Base-by-base conservation (phyloP, 495 filamentous ascomycete species). In the Penicillium ucsense region DNA sequence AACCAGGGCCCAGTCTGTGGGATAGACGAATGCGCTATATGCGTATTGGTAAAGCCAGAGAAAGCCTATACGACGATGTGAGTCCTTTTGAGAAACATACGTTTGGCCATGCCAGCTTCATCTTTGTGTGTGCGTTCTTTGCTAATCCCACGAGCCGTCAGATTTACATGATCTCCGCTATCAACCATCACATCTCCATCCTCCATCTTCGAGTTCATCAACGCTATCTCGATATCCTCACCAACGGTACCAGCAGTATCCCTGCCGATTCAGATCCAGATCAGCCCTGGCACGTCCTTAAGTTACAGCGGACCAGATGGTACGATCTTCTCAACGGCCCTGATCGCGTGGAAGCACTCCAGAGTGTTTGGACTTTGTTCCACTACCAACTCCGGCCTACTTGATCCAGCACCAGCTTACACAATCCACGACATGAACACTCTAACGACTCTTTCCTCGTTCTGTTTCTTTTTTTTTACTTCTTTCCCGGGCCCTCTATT, bases 131-230 rank as follows among this genome's bases (percentile, higher is more conserved):
- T 20, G 20, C 20, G 20, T 20, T 20, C 20, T 20, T 58, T 48
- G 55, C 41, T 27, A 30, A 1, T 45, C 10, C 2, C 66, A 20
- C 2, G 20, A 20, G 8, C 8, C 27, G 3, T 33, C 20, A 95
- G 75, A 77, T 94, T 35, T 95, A 88, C 65, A 78, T 95, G 56
- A 56, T 94, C 41, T 89, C 84, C 40, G 78, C 82, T 3, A 68
- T 95, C 43, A 88, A 89, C 62, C 88, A 94, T 61, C 89, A 95
- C 50, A 63, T 94, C 35, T 78, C 78, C 45, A 77, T 95, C 41
- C 54, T 94, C 38, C 77, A 86, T 44, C 75, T 90, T 29, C 78
- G 84, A 30, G 78, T 95, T 41, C 87, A 89, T 47, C 65, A 67
- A 12, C 63, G 68, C 10, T 80, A 94, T 49, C 63, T 91, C 32